Evolutionary conservation across 1,139 yeast genomes (phyloP).

Genomic region (Yamadazyma dushanensis): DNA sequence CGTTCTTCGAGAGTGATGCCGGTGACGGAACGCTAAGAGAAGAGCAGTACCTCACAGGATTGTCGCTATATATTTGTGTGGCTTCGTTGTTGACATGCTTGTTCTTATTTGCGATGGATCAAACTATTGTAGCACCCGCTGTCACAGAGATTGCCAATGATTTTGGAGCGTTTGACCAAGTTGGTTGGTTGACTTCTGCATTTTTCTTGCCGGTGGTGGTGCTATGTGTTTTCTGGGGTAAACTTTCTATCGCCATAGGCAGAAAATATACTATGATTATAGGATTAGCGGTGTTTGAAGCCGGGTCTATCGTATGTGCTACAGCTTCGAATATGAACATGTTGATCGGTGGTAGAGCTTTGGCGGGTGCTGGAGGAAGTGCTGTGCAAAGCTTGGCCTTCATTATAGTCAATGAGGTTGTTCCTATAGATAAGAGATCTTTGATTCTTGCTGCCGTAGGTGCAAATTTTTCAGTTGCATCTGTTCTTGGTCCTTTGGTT

Average conservation of each 20-base stretch:
- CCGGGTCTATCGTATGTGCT: slow-evolving; percentile 42
- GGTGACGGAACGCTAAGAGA: slow-evolving; percentile 44
- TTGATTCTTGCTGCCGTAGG: slow-evolving; percentile 45
- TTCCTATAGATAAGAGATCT: slow-evolving; percentile 30
- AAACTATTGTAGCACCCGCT: slow-evolving; percentile 39
- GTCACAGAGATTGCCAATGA: slow-evolving; percentile 38
- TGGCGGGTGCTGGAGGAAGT: slow-evolving; percentile 37
- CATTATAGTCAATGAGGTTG: slow-evolving; percentile 29
- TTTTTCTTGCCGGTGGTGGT: slow-evolving; percentile 48
- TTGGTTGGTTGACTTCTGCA: slow-evolving; percentile 64
- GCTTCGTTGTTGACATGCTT: slow-evolving; percentile 29
- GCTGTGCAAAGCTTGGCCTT: slow-evolving; percentile 29
- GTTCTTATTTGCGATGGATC: slow-evolving; percentile 41
- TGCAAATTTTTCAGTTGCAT: slow-evolving; percentile 37
- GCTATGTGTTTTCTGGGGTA: slow-evolving; percentile 39
- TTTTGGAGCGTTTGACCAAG: slow-evolving; percentile 47
- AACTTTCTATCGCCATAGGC: slow-evolving; percentile 47
- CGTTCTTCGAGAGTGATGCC: slow-evolving; percentile 36
- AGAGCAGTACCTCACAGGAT: slow-evolving; percentile 38
- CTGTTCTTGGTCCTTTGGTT: slow-evolving; percentile 57
- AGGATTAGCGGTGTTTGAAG: slow-evolving; percentile 35
- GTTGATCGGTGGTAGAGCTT: slow-evolving; percentile 40
- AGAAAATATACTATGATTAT: slow-evolving; percentile 39
- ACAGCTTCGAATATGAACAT: slow-evolving; percentile 33
- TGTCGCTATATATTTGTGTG: slow-evolving; percentile 26